A percentile compares a stretch with the other conserved stretches of the same genome.
Conservation (phyloP, 768 basidiomycete genomes). For the Hemileccinum rubropunctum region DNA sequence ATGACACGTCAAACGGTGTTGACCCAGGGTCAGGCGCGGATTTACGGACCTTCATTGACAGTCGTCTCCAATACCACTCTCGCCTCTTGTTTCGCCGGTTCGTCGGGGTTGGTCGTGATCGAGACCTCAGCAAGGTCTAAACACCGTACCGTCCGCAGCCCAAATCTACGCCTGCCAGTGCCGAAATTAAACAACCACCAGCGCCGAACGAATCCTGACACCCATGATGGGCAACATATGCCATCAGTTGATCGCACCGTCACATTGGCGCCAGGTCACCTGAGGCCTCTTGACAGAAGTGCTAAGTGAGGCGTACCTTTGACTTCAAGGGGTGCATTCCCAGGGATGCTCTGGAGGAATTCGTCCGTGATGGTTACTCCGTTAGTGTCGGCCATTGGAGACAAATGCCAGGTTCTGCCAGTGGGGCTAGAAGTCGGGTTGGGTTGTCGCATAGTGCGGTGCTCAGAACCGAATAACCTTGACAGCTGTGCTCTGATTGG, state of each 20-base stretch:
- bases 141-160: constrained; percentile 2
- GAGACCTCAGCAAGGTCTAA: constrained; percentile 39
- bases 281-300: too few relatives aligned
- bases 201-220: constrained; percentile 22
- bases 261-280: too few relatives aligned
- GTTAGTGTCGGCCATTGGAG: background rate
- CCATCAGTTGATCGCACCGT: too few relatives aligned
- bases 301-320: constrained; percentile 18
- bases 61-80: constrained; percentile 41
- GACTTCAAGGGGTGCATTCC: constrained; percentile 18
- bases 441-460: too few relatives aligned
- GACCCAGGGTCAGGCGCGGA: background rate
- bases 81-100: constrained; percentile 35
- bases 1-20: background rate
- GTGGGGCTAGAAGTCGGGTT: too few relatives aligned
- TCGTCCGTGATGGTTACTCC: background rate
- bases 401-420: too few relatives aligned
- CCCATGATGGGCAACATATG: constrained; percentile 7
- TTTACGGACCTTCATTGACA: constrained; percentile 42
- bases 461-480: too few relatives aligned
- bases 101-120: constrained; percentile 34
- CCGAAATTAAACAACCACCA: constrained; percentile 16
- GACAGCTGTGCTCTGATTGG: too few relatives aligned
- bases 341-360: constrained; percentile 4
- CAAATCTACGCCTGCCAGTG: constrained; percentile 29